phyloP scores from a whole-genome alignment of 1,284 basidiomycete species.

The Apiotrichum domesticum region DNA sequence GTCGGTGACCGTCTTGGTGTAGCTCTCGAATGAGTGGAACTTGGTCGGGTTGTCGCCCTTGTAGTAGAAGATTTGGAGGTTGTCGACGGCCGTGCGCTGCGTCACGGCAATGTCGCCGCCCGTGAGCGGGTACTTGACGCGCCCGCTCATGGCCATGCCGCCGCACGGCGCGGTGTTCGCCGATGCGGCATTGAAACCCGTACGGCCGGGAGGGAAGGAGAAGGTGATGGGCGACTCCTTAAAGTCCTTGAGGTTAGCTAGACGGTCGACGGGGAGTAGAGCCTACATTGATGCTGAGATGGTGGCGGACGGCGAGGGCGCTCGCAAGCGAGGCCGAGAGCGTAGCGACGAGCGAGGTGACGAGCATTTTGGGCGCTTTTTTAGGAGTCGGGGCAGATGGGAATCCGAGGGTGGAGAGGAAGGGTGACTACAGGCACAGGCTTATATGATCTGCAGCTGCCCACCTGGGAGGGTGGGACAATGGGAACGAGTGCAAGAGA shows the following conservation, averaged over 20 bases:
- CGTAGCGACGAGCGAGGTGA: constrained; percentile 4
- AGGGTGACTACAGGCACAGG: too few species aligned
- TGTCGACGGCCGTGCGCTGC: constrained; percentile 12
- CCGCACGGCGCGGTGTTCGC: constrained; percentile 25
- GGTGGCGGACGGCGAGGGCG: constrained; percentile 9
- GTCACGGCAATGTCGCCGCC: constrained; percentile 25
- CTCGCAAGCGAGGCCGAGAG: constrained; percentile 7
- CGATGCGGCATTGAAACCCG: constrained; percentile 18
- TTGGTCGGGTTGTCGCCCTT: constrained; percentile 20
- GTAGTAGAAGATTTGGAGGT: constrained; percentile 24
- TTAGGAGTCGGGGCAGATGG: too few species aligned
- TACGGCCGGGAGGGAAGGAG: constrained; percentile 17
- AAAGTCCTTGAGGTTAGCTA: constrained; percentile 10
- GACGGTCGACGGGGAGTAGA: neutral
- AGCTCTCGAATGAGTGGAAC: constrained; percentile 27
- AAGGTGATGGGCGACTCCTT: constrained; percentile 16
- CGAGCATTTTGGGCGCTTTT: constrained; percentile 5
- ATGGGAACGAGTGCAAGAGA: too few species aligned
- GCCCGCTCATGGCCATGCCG: constrained; percentile 8
- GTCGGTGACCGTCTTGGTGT: constrained; percentile 21
- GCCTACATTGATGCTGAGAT: constrained; percentile 16
- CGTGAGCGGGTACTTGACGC: constrained; percentile 19
- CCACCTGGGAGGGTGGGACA: too few species aligned
- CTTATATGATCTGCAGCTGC: too few species aligned
- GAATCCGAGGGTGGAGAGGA: too few species aligned